phyloP scores from a whole-genome alignment of 176 grass and related monocot species.

The Otatea glauca region DNA sequence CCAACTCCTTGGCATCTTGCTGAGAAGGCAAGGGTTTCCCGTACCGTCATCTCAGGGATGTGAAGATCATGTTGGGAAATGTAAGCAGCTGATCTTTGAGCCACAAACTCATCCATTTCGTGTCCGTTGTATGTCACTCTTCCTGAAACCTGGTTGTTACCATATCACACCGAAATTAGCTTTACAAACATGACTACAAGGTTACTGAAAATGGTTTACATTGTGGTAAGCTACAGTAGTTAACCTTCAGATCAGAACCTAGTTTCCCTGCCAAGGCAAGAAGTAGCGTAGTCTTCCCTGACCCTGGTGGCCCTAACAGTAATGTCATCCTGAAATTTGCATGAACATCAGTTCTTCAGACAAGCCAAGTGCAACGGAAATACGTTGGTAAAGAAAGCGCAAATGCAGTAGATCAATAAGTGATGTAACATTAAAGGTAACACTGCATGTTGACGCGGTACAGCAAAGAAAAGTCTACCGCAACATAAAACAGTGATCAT shows the following conservation, averaged over 20 bases:
- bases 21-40: constrained; percentile 77
- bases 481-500: neutral
- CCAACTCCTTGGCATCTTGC: constrained; percentile 72
- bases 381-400: neutral
- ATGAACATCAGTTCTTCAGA: neutral
- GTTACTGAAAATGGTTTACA: neutral
- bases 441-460: neutral
- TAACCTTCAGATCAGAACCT: constrained; percentile 59
- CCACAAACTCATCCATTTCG: constrained; percentile 72
- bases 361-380: constrained; percentile 1
- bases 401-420: neutral
- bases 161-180: constrained; percentile 7
- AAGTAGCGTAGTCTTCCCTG: constrained; percentile 66
- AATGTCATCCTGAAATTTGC: constrained; percentile 62
- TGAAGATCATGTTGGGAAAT: constrained; percentile 80
- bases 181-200: constrained; percentile 7
- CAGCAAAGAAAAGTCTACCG: neutral
- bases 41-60: constrained; percentile 80
- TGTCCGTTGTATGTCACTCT: constrained; percentile 77
- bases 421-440: neutral
- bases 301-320: constrained; percentile 63
- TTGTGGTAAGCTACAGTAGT: neutral
- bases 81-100: constrained; percentile 72
- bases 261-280: constrained; percentile 68
- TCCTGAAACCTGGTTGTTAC: constrained; percentile 54